A percentile compares a stretch with the other conserved stretches of the same genome.
Conservation (phyloP, 2,329 filamentous ascomycete genomes). For the Paracorniculantispora psalliotae region DNA sequence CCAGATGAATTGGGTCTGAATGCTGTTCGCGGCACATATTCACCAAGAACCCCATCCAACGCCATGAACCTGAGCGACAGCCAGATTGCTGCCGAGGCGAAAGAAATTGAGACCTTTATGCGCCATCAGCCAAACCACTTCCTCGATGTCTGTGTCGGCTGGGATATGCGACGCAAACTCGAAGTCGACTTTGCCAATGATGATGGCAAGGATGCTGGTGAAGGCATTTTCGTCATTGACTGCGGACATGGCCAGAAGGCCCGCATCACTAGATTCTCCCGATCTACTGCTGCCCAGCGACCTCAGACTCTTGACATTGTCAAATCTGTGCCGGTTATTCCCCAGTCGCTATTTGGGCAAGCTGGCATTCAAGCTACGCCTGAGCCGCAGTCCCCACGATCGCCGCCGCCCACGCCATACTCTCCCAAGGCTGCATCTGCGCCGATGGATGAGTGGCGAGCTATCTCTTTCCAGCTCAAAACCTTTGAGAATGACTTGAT, state of each 20-base stretch:
- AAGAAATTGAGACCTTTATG: constrained; percentile 75
- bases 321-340: background rate
- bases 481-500: constrained; percentile 57
- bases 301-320: background rate
- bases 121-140: constrained; percentile 72
- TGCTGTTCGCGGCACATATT: constrained; percentile 68
- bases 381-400: constrained; percentile 20
- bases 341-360: constrained; percentile 7
- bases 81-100: constrained; percentile 70
- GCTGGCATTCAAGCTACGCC: constrained; percentile 7
- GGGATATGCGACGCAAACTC: constrained; percentile 85
- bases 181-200: constrained; percentile 87
- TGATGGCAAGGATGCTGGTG: constrained; percentile 70
- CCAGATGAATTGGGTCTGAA: constrained; percentile 69
- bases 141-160: constrained; percentile 70
- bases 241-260: constrained; percentile 56
- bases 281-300: constrained; percentile 22
- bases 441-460: constrained; percentile 28
- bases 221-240: constrained; percentile 68
- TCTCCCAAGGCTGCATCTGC: constrained; percentile 15
- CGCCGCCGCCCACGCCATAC: constrained; percentile 21
- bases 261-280: constrained; percentile 40
- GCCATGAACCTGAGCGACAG: constrained; percentile 65
- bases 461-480: constrained; percentile 42
- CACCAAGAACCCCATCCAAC: constrained; percentile 71